Base-by-base conservation (phyloP, 768 basidiomycete genomes). In the Leccinum obscurum region DNA sequence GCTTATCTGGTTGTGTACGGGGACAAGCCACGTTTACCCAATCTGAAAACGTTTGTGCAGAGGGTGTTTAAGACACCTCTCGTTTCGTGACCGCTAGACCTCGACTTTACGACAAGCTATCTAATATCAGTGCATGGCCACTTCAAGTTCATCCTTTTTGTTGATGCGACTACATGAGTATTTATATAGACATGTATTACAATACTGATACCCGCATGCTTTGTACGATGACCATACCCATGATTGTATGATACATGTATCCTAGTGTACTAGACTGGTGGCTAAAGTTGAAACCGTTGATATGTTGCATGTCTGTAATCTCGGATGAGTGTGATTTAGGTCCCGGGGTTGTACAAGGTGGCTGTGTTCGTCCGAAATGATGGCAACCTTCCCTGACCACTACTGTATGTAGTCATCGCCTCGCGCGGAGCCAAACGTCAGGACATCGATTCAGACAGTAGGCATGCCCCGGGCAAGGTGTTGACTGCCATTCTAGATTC, bases 1-100 rank as follows among this genome's bases (percentile, higher is more conserved):
- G 85, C 85, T 0, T 89, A 82, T 71, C 76, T 88, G 58, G 71
- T 89, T n/a, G 80, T 87, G 20, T 89, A 88, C 64, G 84, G 82
- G 17, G 52, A 69, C 39, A 70, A 74, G 55, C 56, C 66, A 52
- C 64, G 59, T 35, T 50, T 54, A 9, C 57, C 41, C 4, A 67
- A 61, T 62, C 53, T 72, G 57, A 75, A 69, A 56, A 61, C 69
- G 41, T 64, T 74, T 46, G 57, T 75, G 28, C 67, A 57, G 50
- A 68, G 53, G 28, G 61, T 74, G 13, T 74, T 74, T 52, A 74
- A 75, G 65, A 74, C 70, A 9, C 72, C 74, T 15, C 55, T 75
- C 10, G 69, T 54, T 26, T 70, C 68, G 14, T 74, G 64, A 67
- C 17, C 35, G 20, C 41, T 20, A 22, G 8, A 15, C 13, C 10